These are phyloP conservation scores for Nitzschia sp. DNA, from an alignment of 108 stramenopile species.

Conservation along the genomic window DNA sequence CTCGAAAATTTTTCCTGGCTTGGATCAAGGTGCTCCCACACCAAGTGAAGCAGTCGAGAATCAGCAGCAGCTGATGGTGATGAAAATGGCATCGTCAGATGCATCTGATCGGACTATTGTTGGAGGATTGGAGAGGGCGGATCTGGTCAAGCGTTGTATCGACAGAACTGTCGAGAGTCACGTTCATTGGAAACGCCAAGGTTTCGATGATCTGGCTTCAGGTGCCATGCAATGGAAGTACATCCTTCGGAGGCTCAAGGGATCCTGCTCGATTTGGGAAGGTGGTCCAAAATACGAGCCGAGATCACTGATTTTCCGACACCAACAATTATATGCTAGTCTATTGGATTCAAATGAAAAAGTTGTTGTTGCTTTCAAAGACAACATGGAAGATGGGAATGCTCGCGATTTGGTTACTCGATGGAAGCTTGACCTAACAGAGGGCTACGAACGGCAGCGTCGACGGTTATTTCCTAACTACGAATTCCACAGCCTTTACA, in stretches of 20 bases:
- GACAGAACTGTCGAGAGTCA: slow-evolving; percentile 81
- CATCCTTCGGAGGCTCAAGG: slow-evolving; percentile 78
- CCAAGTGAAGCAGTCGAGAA: slow-evolving; percentile 78
- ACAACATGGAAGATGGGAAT: slow-evolving; percentile 22
- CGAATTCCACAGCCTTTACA: slow-evolving; percentile 89
- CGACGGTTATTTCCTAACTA: slow-evolving; percentile 85
- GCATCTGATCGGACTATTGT: slow-evolving; percentile 77
- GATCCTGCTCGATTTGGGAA: slow-evolving; percentile 87
- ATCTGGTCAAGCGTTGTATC: slow-evolving; percentile 65
- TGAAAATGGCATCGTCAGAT: slow-evolving; percentile 65
- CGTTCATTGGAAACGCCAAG: slow-evolving; percentile 85
- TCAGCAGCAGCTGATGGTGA: slow-evolving; percentile 74
- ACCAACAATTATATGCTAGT: slow-evolving; percentile 28
- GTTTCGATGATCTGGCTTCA: slow-evolving; percentile 87
- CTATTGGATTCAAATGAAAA: background rate
- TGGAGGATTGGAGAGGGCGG: slow-evolving; percentile 74
- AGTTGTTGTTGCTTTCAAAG: slow-evolving; percentile 13
- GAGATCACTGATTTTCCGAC: slow-evolving; percentile 41
- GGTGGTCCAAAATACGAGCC: slow-evolving; percentile 53
- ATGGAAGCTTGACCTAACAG: slow-evolving; percentile 90
- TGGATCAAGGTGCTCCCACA: slow-evolving; percentile 47
- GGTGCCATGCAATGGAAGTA: slow-evolving; percentile 90
- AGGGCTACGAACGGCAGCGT: slow-evolving; percentile 85
- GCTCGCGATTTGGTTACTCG: slow-evolving; percentile 40
- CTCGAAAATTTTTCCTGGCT: slow-evolving; percentile 46